Evolutionary conservation across 495 filamentous ascomycete species (phyloP).

Genomic region (Monascus purpureus): DNA sequence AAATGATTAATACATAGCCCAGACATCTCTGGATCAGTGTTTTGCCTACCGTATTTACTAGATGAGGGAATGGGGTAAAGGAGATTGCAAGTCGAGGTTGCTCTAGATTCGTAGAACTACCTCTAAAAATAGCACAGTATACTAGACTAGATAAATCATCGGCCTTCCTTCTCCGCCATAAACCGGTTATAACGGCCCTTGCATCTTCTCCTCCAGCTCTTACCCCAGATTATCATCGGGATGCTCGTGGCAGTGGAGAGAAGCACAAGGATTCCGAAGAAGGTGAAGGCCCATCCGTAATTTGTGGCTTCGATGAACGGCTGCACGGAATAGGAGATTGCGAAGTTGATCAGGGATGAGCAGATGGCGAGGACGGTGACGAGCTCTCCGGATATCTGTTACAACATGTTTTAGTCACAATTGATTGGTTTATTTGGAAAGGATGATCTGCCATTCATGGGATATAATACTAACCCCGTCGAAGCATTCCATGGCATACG

Average conservation of each 20-base stretch:
- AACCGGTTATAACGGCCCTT: constrained; percentile 15
- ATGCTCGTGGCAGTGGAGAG: constrained; percentile 8
- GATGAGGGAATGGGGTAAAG: too few relatives aligned
- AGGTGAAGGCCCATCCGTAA: constrained; percentile 19
- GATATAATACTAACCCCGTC: constrained; percentile 15
- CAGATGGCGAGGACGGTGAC: constrained; percentile 21
- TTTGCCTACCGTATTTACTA: too few relatives aligned
- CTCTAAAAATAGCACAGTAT: too few relatives aligned
- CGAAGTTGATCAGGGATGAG: constrained; percentile 18
- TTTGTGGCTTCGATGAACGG: constrained; percentile 16
- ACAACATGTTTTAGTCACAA: not conserved
- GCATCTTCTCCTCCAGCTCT: constrained; percentile 14
- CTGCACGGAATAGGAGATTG: constrained; percentile 19
- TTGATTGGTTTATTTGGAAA: not conserved
- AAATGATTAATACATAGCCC: too few relatives aligned
- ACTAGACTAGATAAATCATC: too few relatives aligned
- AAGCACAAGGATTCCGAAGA: constrained; percentile 12
- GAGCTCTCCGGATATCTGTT: constrained; percentile 12
- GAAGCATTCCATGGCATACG: constrained; percentile 26
- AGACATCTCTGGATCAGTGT: too few relatives aligned
- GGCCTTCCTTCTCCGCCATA: constrained; percentile 13
- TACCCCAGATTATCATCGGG: constrained; percentile 17
- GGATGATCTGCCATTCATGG: too few relatives aligned
- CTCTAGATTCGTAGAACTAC: too few relatives aligned
- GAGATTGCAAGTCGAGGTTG: too few relatives aligned